Evolutionary conservation across 73 alveolate genomes (phyloP), one percentile per base, ranked within the genome.

Genomic region (Blepharisma stoltei): DNA sequence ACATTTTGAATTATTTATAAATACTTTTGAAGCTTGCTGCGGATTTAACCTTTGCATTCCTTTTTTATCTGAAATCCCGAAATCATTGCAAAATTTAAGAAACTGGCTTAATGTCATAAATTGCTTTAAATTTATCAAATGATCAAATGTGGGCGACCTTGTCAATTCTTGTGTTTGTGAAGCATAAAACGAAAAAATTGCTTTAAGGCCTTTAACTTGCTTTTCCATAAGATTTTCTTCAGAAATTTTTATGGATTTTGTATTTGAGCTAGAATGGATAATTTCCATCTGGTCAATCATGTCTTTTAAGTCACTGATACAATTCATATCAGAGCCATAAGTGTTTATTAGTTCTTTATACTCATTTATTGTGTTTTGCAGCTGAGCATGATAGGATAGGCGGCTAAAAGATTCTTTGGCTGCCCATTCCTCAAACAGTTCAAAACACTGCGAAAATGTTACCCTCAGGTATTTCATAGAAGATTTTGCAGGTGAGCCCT

Each of bases 331-430:
- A 32, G 41, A 32, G 3, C 41, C 41, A 3, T 32, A 32, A 32
- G 41, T 32, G 3, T 3, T 32, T 14, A 14, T 60, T 25, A 60
- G 73, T 25, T 60, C 48, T 14, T 8, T 20, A 18, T 18, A 25
- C 23, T 60, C 73, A 14, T 60, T 60, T 60, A 60, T 14, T 60
- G 73, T 60, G 18, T 18, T 14, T 60, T 60, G 46, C 23, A 60
- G 46, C 2, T 60, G 37, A 18, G 38, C 11, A 8, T n/a, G 18
- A 25, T 14, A 60, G 46, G 49, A 20, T 38, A 60, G 2, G 14
- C 18, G 45, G n/a, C 18, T 18, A 25, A 60, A 8, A 2, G 45
- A 8, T 60, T 60, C 73, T 60, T 60, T 60, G 2, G 46, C 45
- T 9, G 73, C 73, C 73, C 73, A 60, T 5, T 60, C 73, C 5